Conservation (phyloP, 2,329 filamentous ascomycete genomes). For the Shiraia bambusicola region DNA sequence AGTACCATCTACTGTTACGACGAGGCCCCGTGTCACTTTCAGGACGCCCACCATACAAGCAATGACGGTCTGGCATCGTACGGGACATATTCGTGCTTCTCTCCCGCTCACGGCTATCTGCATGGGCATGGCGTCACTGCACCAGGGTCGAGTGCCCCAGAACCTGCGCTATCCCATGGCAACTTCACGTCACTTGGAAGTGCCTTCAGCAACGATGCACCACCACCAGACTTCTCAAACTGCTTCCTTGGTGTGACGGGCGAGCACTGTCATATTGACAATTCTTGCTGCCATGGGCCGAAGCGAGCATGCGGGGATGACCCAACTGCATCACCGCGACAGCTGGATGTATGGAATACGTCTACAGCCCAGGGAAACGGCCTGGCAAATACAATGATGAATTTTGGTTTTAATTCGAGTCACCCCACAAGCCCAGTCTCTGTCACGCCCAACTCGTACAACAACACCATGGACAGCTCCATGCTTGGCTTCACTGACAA, state of each 20-base stretch:
- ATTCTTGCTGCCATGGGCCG: slow-evolving; percentile 39
- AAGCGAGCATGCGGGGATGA: slow-evolving; percentile 33
- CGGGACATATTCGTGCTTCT: slow-evolving; percentile 37
- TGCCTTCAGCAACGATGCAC: slow-evolving; percentile 29
- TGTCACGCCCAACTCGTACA: slow-evolving; percentile 11
- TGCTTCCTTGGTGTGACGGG: slow-evolving; percentile 35
- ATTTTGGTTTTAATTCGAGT: slow-evolving; percentile 27
- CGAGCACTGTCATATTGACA: slow-evolving; percentile 41
- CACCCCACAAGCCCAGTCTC: slow-evolving; percentile 25
- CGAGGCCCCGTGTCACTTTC: slow-evolving; percentile 37
- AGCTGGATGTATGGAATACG: slow-evolving; percentile 31
- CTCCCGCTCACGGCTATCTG: slow-evolving; percentile 23
- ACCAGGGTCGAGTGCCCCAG: slow-evolving; percentile 28
- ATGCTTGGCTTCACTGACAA: slow-evolving; percentile 25
- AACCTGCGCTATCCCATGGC: slow-evolving; percentile 34
- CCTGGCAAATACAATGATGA: slow-evolving; percentile 27
- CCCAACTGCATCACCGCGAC: slow-evolving; percentile 24
- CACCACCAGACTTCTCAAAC: slow-evolving; percentile 18
- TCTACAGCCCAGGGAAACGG: slow-evolving; percentile 31
- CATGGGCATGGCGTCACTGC: slow-evolving; percentile 20
- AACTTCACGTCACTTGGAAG: slow-evolving; percentile 38
- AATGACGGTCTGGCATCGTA: slow-evolving; percentile 25
- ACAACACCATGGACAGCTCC: slow-evolving; percentile 17
- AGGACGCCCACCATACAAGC: slow-evolving; percentile 29
- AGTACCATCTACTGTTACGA: slow-evolving; percentile 42